phyloP scores from a whole-genome alignment of 192 early-diverging fungal species.

The Backusella sp. region DNA sequence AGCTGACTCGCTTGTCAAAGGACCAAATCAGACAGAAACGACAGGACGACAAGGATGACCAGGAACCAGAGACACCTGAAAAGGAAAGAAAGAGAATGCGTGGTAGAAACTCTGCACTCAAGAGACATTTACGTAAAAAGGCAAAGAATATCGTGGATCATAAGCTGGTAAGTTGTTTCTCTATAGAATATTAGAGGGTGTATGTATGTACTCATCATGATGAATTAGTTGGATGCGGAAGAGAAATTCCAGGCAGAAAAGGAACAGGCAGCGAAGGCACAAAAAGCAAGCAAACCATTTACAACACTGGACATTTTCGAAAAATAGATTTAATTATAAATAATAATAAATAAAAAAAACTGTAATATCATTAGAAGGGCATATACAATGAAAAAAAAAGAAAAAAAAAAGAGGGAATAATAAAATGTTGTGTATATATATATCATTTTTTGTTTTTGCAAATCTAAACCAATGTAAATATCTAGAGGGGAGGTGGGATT shows the following conservation, averaged over 20 bases:
- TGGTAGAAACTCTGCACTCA: conserved; percentile 74
- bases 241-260: conserved; percentile 56
- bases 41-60: conserved; percentile 56
- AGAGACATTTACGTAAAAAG: conserved; percentile 76
- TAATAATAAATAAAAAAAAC: conserved; percentile 1
- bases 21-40: conserved; percentile 60
- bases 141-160: conserved; percentile 83
- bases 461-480: background rate
- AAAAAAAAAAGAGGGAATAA: background rate
- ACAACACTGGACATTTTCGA: conserved; percentile 66
- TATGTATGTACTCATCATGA: background rate
- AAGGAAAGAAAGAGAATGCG: conserved; percentile 59
- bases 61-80: conserved; percentile 45
- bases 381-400: conserved; percentile 1
- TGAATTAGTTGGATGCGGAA: conserved; percentile 37
- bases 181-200: background rate
- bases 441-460: background rate
- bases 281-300: conserved; percentile 46
- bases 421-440: background rate
- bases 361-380: background rate
- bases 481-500: background rate
- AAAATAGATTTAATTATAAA: conserved; percentile 9
- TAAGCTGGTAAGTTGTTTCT: conserved; percentile 47
- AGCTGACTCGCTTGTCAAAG: conserved; percentile 64
- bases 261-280: conserved; percentile 21